These are phyloP conservation scores for Mycena amicta DNA, from an alignment of 768 basidiomycete species.

Conservation along the genomic window DNA sequence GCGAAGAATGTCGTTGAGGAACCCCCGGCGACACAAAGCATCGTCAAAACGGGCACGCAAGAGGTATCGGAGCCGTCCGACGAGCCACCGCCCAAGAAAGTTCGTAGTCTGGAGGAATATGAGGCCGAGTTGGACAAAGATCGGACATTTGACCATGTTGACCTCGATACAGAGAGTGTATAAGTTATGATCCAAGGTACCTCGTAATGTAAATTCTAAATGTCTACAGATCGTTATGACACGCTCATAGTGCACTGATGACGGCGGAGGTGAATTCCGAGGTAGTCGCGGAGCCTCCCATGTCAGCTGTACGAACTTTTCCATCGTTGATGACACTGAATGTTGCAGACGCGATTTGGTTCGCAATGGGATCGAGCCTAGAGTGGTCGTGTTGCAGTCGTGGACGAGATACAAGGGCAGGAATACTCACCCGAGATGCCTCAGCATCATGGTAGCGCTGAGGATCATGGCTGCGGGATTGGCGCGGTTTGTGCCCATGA, in stretches of 20 bases:
- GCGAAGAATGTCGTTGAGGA: background rate
- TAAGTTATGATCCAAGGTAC: conserved; percentile 22
- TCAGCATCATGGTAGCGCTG: conserved; percentile 96
- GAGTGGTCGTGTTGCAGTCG: conserved; percentile 16
- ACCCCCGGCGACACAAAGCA: background rate
- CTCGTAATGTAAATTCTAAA: conserved; percentile 20
- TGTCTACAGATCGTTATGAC: conserved; percentile 18
- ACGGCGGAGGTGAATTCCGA: conserved; percentile 94
- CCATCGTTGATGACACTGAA: conserved; percentile 90
- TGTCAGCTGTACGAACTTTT: conserved; percentile 90
- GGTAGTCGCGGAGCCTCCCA: conserved; percentile 93
- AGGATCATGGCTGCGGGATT: conserved; percentile 99
- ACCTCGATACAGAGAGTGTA: conserved; percentile 37
- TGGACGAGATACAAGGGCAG: conserved; percentile 10
- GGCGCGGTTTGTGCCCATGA: conserved; percentile 94
- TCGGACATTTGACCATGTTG: conserved; percentile 46
- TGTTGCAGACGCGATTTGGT: conserved; percentile 88
- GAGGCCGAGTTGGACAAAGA: conserved; percentile 54
- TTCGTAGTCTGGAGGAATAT: conserved; percentile 51
- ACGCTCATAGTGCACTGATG: conserved; percentile 68
- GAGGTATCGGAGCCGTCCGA: background rate
- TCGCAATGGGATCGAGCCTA: conserved; percentile 90
- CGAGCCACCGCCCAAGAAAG: conserved; percentile 43
- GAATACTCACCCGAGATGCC: conserved; percentile 82
- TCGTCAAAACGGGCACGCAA: background rate